Evolutionary conservation across 768 basidiomycete species (phyloP).

Genomic region (Hypholoma sublateritium): DNA sequence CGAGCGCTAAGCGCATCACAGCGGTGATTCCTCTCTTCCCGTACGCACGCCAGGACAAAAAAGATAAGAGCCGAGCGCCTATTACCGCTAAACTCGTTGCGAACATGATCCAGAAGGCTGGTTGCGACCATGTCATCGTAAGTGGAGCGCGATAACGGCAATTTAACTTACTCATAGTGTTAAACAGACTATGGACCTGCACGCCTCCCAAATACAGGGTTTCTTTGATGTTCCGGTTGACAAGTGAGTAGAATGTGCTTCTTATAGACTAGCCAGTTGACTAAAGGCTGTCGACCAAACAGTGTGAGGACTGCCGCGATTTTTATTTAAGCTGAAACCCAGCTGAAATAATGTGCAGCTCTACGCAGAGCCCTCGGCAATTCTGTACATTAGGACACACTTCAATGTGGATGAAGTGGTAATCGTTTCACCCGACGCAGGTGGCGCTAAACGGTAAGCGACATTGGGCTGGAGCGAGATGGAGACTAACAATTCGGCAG

Average conservation of each 20-base stretch:
- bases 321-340: slow-evolving; percentile 14
- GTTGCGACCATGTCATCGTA: slow-evolving; percentile 97
- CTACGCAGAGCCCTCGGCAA: slow-evolving; percentile 93
- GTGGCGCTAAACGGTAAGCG: slow-evolving; percentile 91
- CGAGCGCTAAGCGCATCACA: slow-evolving; percentile 96
- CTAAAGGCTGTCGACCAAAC: slow-evolving; percentile 9
- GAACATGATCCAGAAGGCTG: slow-evolving; percentile 91
- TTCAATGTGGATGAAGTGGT: slow-evolving; percentile 85
- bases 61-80: slow-evolving; percentile 97
- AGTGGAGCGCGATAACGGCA: slow-evolving; percentile 30
- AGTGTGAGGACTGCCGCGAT: slow-evolving; percentile 14
- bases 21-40: slow-evolving; percentile 98
- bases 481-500: slow-evolving; percentile 39
- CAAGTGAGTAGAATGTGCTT: slow-evolving; percentile 69
- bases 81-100: slow-evolving; percentile 98
- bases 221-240: slow-evolving; percentile 99
- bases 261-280: slow-evolving; percentile 12
- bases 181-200: slow-evolving; percentile 92
- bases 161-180: slow-evolving; percentile 9
- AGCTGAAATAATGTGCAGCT: slow-evolving; percentile 49
- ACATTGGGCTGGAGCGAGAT: slow-evolving; percentile 3
- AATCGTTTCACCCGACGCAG: slow-evolving; percentile 97
- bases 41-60: slow-evolving; percentile 97
- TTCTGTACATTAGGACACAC: slow-evolving; percentile 91
- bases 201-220: slow-evolving; percentile 98